A percentile compares a stretch with the other conserved stretches of the same genome.
Conservation (phyloP, 129 eudicot genomes). For the Pulicaria dysenterica region DNA sequence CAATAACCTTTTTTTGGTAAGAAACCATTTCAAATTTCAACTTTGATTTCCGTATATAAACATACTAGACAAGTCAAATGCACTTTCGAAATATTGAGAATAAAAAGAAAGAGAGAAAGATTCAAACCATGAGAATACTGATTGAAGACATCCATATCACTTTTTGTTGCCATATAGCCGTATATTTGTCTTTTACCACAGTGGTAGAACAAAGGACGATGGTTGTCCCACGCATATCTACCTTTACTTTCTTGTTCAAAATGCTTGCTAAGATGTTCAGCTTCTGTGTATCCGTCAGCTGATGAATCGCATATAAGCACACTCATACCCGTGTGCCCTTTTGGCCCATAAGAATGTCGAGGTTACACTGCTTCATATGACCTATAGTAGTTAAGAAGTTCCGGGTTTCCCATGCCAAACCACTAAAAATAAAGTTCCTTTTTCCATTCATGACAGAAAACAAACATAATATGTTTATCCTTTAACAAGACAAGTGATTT, state of each 20-base stretch:
- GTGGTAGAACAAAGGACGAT: not conserved
- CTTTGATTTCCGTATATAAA: too few relatives aligned
- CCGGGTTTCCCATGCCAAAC: constrained; percentile 16
- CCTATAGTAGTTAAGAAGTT: constrained; percentile 20
- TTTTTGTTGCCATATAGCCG: constrained; percentile 20
- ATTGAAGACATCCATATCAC: too few relatives aligned
- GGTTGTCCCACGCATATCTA: not conserved
- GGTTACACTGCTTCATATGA: constrained; percentile 16
- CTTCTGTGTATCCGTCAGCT: constrained; percentile 16
- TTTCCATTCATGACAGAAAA: not conserved
- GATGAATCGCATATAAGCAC: not conserved
- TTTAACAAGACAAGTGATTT: not conserved
- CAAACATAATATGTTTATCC: not conserved
- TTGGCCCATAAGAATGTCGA: constrained; percentile 15
- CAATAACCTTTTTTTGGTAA: too few relatives aligned
- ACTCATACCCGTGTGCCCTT: constrained; percentile 18
- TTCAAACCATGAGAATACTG: too few relatives aligned
- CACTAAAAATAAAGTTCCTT: constrained; percentile 6
- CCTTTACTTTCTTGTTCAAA: constrained; percentile 4
- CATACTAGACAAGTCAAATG: too few relatives aligned
- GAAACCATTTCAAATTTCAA: too few relatives aligned
- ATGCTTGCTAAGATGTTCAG: constrained; percentile 17
- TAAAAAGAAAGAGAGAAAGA: too few relatives aligned
- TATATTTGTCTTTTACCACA: constrained; percentile 3
- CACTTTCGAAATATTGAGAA: too few relatives aligned